Evolutionary conservation across 768 basidiomycete genomes (phyloP).

Genomic region (Aureoboletus auriporus): DNA sequence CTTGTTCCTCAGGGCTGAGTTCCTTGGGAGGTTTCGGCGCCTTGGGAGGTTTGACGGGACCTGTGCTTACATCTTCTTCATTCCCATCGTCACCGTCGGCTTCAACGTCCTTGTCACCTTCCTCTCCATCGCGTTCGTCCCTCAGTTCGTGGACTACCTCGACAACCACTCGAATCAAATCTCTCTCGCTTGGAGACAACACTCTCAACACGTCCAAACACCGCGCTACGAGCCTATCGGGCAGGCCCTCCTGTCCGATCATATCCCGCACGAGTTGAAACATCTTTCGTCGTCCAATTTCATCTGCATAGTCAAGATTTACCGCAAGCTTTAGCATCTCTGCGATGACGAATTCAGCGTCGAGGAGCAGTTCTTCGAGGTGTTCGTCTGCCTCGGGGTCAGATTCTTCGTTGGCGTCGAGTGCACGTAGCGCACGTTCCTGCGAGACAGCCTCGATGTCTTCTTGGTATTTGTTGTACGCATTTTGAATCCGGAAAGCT

Average conservation of each 20-base stretch:
- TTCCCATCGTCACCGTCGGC: conserved; percentile 27
- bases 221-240: conserved; percentile 60
- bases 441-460: conserved; percentile 40
- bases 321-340: conserved; percentile 80
- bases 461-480: conserved; percentile 63
- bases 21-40: conserved; percentile 28
- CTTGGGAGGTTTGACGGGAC: conserved; percentile 13
- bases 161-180: conserved; percentile 84
- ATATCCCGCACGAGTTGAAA: conserved; percentile 82
- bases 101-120: conserved; percentile 29
- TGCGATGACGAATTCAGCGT: conserved; percentile 60
- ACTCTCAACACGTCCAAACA: conserved; percentile 82
- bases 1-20: conserved; percentile 57
- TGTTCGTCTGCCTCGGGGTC: conserved; percentile 44
- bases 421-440: conserved; percentile 23
- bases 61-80: conserved; percentile 4
- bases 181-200: conserved; percentile 70
- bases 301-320: conserved; percentile 86
- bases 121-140: conserved; percentile 34
- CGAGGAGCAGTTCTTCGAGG: conserved; percentile 31
- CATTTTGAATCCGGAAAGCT: conserved; percentile 68
- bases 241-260: conserved; percentile 68
- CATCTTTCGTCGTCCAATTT: conserved; percentile 87
- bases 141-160: conserved; percentile 83
- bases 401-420: conserved; percentile 34